Percentiles rank a stretch among this genome's conserved stretches.
Evolutionary conservation across 129 eudicot species (phyloP).

Genomic region (Flaveria brownii): DNA sequence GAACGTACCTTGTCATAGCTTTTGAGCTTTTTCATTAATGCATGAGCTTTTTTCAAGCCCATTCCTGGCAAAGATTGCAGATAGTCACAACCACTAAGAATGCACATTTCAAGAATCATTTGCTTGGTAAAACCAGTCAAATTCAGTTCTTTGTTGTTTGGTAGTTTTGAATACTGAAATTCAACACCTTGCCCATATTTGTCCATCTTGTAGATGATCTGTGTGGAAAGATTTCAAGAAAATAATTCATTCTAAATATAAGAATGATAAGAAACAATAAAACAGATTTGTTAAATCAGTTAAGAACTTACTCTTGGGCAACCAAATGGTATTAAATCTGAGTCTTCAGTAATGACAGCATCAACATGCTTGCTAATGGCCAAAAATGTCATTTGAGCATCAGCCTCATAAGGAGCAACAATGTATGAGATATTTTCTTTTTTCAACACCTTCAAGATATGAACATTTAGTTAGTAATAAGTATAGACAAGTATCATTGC

Average conservation of each 20-base stretch:
- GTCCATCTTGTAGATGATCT: conserved; percentile 98
- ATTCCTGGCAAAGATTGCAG: conserved; percentile 91
- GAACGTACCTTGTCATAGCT: conserved; percentile 63
- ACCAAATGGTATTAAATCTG: conserved; percentile 92
- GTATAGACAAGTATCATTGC: not conserved
- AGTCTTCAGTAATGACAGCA: conserved; percentile 97
- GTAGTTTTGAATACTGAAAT: conserved; percentile 59
- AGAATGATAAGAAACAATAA: conserved; percentile 13
- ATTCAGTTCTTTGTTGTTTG: conserved; percentile 66
- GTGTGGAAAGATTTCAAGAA: conserved; percentile 23
- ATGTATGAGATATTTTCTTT: conserved; percentile 67
- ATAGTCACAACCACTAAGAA: conserved; percentile 94
- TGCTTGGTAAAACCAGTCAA: conserved; percentile 70
- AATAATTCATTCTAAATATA: not conserved
- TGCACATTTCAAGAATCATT: conserved; percentile 97
- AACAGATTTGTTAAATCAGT: conserved; percentile 2
- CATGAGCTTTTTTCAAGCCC: conserved; percentile 94
- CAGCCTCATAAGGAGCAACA: conserved; percentile 98
- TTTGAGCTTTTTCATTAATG: conserved; percentile 70
- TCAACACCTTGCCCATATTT: conserved; percentile 97
- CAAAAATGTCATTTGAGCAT: conserved; percentile 96
- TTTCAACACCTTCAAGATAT: conserved; percentile 64
- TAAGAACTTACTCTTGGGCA: conserved; percentile 77
- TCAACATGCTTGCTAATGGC: conserved; percentile 85
- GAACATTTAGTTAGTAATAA: not conserved